Evolutionary conservation across 2,329 filamentous ascomycete genomes (phyloP), one percentile per base, ranked within the genome.

Genomic region (Colletotrichum lindemuthianum): DNA sequence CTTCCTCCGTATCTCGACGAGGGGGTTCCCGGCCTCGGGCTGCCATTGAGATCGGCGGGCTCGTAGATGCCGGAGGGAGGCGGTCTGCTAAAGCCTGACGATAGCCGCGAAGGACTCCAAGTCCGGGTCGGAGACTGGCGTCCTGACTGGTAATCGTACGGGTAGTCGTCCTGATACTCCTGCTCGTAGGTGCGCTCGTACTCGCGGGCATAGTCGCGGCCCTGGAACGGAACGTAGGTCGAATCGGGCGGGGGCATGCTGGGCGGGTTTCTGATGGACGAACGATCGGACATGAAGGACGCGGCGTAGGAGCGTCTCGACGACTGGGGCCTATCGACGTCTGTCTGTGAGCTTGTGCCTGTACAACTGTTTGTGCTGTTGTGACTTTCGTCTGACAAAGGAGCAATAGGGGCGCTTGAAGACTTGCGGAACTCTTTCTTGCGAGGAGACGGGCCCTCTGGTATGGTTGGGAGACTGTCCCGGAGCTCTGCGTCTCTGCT

Each of bases 1-100:
- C 93, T 96, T 4, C 93, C 92, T 16, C 93, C 92, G 75, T 98
- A 97, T 74, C 89, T 86, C 2, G 93, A 95, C 1, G 93, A 93
- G 2, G 95, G 93, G 0, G 95, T 97, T 6, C 95, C 95, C 2
- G 96, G 95, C 63, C 96, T 83, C 7, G 96, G 94, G 67, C 88
- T 94, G 52, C 96, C 96, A 72, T 98, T 95, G 64, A 98, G 79
- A 70, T 97, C 94, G 24, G 90, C 85, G 0, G 93, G 92, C 76
- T 98, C 96, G 76, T 96, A 98, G 32, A 90, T 81, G 69, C 83
- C 88, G 1, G 89, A 87, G 1, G 92, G 87, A 3, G 92, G 90
- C 8, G 92, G 91, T 55, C 92, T 86, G 34, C 85, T 77, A 77
- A 91, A 92, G 66, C 94, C 92, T 37, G 81, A 79, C 1, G 79